Base-by-base conservation (phyloP, 1,139 yeast species). In the Meyerozyma carpophila region DNA sequence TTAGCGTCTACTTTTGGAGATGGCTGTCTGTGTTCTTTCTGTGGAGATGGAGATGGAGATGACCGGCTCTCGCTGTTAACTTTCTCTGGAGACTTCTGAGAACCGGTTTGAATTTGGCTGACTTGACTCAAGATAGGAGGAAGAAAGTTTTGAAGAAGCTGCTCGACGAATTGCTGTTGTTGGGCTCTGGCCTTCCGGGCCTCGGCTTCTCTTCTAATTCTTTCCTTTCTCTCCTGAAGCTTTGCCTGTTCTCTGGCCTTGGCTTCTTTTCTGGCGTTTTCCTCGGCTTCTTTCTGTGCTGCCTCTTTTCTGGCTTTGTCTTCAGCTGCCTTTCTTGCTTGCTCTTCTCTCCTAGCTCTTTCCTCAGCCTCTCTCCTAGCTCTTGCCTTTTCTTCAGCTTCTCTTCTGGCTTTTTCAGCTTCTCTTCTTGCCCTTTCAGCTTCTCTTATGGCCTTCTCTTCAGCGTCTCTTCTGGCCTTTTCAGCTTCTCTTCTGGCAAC, bases 91-190 rank as follows among this genome's bases (percentile, higher is more conserved):
- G 18, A 16, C 18, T 16, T 16, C 18, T 16, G 18, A 16, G 18
- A 16, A 16, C 18, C 18, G 11, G 20, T 5, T 14, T 8, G 24
- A 6, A 18, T 25, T 36, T 36, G 29, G 14, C 14, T 21, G 29
- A 16, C 7, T 16, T 36, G 16, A 9, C 14, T 25, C 10, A 36
- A 10, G 27, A 25, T 2, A 21, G 39, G 39, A 11, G 39, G 16
- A 28, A 25, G 20, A 29, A 36, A 36, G 4, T 10, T 21, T 13
- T 24, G 29, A 41, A 60, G 57, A 29, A 61, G 51, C 40, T 55
- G 61, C 21, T 51, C 48, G 24, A 61, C 48, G 47, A 57, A 54
- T 46, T 53, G 58, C 46, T 54, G 53, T 39, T 47, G 39, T 16
- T 32, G 10, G 10, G 20, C 29, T 27, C 39, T 32, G 16, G 31